Evolutionary conservation across 495 filamentous ascomycete species (phyloP).

Genomic region (Penicilliopsis zonata): DNA sequence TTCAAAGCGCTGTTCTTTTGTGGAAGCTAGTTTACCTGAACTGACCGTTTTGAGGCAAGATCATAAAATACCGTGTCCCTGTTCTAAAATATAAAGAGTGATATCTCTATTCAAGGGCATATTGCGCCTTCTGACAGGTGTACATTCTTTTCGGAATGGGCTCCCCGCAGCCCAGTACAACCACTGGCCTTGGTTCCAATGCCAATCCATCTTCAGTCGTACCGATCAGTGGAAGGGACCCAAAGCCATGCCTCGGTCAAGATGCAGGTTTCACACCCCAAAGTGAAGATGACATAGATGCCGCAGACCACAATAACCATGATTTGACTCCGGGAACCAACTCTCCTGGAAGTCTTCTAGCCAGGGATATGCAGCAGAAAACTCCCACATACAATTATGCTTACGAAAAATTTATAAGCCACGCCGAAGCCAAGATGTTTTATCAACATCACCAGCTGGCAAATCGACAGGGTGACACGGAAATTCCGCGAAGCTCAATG

Average conservation of each 20-base stretch:
- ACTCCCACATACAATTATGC: conserved; percentile 78
- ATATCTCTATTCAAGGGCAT: too few relatives aligned
- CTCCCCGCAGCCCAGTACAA: conserved; percentile 7
- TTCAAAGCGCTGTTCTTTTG: too few relatives aligned
- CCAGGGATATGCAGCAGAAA: conserved; percentile 62
- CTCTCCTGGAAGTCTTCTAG: conserved; percentile 46
- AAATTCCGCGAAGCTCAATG: conserved; percentile 11
- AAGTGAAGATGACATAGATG: conserved; percentile 13
- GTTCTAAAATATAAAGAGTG: too few relatives aligned
- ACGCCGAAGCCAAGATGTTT: conserved; percentile 86
- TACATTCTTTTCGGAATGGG: too few relatives aligned
- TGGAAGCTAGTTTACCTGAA: too few relatives aligned
- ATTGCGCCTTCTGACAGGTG: too few relatives aligned
- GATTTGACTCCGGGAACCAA: conserved; percentile 9
- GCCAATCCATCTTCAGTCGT: conserved; percentile 5
- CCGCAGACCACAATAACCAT: conserved; percentile 4
- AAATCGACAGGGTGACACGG: conserved; percentile 10
- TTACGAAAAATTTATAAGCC: conserved; percentile 81
- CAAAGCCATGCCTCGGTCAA: conserved; percentile 3
- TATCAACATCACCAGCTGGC: conserved; percentile 77
- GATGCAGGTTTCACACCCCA: conserved; percentile 4
- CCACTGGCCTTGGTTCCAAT: conserved; percentile 13
- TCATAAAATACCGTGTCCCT: too few relatives aligned
- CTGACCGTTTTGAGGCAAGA: too few relatives aligned
- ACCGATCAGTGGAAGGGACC: conserved; percentile 1